phyloP scores from a whole-genome alignment of 768 basidiomycete species.

The Boletus barrowsii region DNA sequence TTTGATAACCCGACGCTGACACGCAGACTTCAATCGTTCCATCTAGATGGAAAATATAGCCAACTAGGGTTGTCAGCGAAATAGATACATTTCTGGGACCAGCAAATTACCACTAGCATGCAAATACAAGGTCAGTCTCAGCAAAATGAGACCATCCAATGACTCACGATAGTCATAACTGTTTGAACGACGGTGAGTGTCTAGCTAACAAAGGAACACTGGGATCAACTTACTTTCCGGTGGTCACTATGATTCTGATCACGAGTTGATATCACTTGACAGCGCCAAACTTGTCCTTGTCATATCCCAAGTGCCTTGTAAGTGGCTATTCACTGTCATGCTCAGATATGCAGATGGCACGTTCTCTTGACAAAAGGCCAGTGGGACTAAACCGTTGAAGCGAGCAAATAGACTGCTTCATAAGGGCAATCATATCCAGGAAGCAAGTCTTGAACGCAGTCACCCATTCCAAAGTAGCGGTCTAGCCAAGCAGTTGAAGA shows the following conservation, averaged over 20 bases:
- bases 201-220: background rate
- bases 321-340: conserved; percentile 57
- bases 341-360: conserved; percentile 65
- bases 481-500: conserved; percentile 61
- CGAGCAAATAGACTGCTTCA: conserved; percentile 58
- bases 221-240: conserved; percentile 52
- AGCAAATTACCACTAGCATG: conserved; percentile 30
- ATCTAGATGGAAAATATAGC: conserved; percentile 64
- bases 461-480: conserved; percentile 62
- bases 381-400: conserved; percentile 46
- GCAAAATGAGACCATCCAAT: background rate
- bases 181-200: background rate
- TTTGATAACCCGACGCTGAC: conserved; percentile 66
- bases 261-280: conserved; percentile 58
- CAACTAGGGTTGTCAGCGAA: conserved; percentile 41
- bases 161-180: conserved; percentile 56
- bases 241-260: conserved; percentile 55
- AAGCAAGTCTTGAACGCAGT: conserved; percentile 55
- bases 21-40: conserved; percentile 67
- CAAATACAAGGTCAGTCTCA: background rate
- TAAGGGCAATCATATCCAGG: conserved; percentile 65
- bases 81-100: background rate
- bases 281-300: conserved; percentile 55
- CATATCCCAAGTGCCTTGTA: conserved; percentile 53
- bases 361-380: conserved; percentile 44